A percentile compares a stretch with the other conserved stretches of the same genome.
These are phyloP conservation scores for Actinomucor elegans DNA, from an alignment of 371 early-diverging fungal species.

Conservation along the genomic window DNA sequence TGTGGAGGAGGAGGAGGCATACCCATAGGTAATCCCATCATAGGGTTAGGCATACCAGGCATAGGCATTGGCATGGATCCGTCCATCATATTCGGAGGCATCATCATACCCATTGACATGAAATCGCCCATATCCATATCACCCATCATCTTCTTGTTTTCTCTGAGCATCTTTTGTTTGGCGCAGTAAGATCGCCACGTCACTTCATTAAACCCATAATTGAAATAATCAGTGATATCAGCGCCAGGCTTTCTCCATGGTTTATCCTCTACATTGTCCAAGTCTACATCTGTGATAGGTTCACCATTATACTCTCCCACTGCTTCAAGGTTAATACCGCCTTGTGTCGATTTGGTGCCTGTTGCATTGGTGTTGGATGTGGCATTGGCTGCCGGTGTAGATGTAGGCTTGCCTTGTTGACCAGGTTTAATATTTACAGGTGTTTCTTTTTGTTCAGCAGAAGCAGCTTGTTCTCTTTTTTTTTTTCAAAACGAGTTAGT, in stretches of 20 bases:
- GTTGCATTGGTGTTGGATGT: slow-evolving; percentile 23
- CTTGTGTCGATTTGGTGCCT: slow-evolving; percentile 27
- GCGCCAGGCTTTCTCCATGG: slow-evolving; percentile 98
- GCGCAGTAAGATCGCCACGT: slow-evolving; percentile 93
- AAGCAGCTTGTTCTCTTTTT: not conserved
- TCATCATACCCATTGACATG: slow-evolving; percentile 66
- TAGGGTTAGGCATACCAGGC: slow-evolving; percentile 22
- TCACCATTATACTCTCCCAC: slow-evolving; percentile 79
- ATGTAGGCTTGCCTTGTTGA: slow-evolving; percentile 30
- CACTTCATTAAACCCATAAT: slow-evolving; percentile 96
- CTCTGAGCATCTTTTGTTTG: slow-evolving; percentile 86
- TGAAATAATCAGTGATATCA: slow-evolving; percentile 98
- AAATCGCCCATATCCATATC: slow-evolving; percentile 40
- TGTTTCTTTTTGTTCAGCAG: slow-evolving; percentile 30
- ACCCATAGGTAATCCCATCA: slow-evolving; percentile 24
- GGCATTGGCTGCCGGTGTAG: slow-evolving; percentile 17
- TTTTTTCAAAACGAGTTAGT: no score
- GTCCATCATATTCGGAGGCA: slow-evolving; percentile 92
- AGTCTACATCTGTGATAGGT: slow-evolving; percentile 83
- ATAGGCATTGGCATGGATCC: slow-evolving; percentile 36
- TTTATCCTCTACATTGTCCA: slow-evolving; percentile 88
- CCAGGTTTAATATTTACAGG: slow-evolving; percentile 66
- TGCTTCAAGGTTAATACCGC: slow-evolving; percentile 69
- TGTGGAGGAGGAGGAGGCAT: slow-evolving; percentile 15
- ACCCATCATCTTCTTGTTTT: slow-evolving; percentile 44